Evolutionary conservation across 495 filamentous ascomycete genomes (phyloP), one percentile per base, ranked within the genome.

Genomic region (Hypoxylon trugodes): DNA sequence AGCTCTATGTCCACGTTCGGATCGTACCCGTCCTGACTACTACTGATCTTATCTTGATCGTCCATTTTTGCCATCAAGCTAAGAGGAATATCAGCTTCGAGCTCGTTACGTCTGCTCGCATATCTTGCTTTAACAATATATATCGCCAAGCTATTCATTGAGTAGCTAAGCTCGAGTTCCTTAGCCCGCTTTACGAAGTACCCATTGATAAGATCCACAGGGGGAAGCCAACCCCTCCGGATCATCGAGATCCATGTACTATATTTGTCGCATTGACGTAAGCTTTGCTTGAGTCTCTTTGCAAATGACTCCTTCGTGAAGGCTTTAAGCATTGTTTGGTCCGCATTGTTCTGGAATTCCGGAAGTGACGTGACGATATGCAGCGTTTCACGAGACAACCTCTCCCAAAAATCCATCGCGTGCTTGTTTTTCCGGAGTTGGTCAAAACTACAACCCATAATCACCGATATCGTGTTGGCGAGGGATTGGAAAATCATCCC

Each of bases 191-290:
- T 77, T 36, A 95, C 81, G 37, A 97, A 87, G 72, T 90, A 97
- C 9, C 93, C 93, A 73, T 93, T 95, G 60, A 91, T 76, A 66
- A 85, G 93, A 22, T 93, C 86, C 48, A 96, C 80, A 68, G 96
- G 93, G 0, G 89, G 91, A 24, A 76, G 63, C 58, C 74, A 77
- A 1, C 87, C 82, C 2, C 59, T 25, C 9, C 64, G 58, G 5
- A 70, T 35, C 6, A 46, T 7, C 2, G 32, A 22, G 13, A 73
- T 46, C 70, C 70, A 73, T 2, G 73, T 80, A 63, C 86, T 89
- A 33, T 80, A 74, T 55, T 89, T 85, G 6, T 73, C 64, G 1
- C 76, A 68, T 15, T 82, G 89, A 24, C 73, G 76, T 32, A 81
- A 47, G 54, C 61, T 70, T 36, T 40, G 56, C 36, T 55, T 69